These are phyloP conservation scores for Yamadazyma dushanensis DNA, from an alignment of 1,139 yeast species.

Conservation along the genomic window DNA sequence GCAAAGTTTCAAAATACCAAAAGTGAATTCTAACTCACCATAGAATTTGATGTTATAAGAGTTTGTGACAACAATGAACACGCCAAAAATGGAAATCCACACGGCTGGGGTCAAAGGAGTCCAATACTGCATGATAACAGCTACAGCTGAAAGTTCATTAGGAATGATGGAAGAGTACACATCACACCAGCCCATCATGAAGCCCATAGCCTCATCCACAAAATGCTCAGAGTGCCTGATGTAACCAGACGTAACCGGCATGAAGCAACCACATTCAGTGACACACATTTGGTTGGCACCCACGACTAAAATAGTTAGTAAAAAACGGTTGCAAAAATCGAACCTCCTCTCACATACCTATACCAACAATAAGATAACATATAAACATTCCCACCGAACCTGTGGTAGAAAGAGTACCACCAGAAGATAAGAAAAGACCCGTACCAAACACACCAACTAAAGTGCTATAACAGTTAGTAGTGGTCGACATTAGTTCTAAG, in stretches of 20 bases:
- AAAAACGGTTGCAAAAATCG: conserved; percentile 1
- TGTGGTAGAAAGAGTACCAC: conserved; percentile 57
- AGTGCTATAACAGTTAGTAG: conserved; percentile 19
- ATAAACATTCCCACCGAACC: conserved; percentile 69
- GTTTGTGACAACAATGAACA: conserved; percentile 34
- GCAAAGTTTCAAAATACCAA: conserved; percentile 49
- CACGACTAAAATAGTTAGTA: conserved; percentile 22
- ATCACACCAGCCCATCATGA: conserved; percentile 64
- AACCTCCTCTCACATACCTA: conserved; percentile 10
- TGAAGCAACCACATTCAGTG: conserved; percentile 60
- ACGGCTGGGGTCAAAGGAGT: conserved; percentile 35
- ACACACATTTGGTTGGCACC: conserved; percentile 57
- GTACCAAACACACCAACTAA: conserved; percentile 46
- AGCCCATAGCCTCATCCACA: conserved; percentile 63
- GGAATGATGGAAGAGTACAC: conserved; percentile 40
- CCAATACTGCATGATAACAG: conserved; percentile 46
- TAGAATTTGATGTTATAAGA: conserved; percentile 45
- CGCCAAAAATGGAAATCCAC: conserved; percentile 42
- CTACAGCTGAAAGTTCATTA: conserved; percentile 41
- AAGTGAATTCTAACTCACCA: conserved; percentile 44
- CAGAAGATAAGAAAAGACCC: conserved; percentile 65
- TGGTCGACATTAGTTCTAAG: not conserved
- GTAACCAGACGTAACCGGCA: conserved; percentile 62
- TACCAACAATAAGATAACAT: conserved; percentile 44
- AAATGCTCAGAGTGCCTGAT: conserved; percentile 56